A percentile compares a stretch with the other conserved stretches of the same genome.
phyloP scores from a whole-genome alignment of 345 rosid species.

The Moricandia moricandioides region DNA sequence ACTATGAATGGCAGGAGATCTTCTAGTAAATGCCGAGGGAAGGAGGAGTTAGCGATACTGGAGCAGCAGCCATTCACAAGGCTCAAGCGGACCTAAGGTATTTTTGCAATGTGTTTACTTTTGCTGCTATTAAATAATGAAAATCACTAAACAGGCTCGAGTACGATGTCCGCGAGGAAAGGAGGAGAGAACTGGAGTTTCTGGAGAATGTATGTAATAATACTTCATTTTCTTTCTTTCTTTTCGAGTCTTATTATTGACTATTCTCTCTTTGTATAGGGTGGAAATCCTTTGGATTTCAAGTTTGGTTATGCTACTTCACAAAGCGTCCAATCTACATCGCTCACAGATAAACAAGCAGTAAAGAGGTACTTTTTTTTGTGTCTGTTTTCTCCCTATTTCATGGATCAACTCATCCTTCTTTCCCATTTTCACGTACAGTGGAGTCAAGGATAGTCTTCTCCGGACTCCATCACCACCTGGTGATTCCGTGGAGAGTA shows the following conservation, averaged over 20 bases:
- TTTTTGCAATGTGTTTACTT: conserved; percentile 10
- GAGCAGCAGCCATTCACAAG: conserved; percentile 82
- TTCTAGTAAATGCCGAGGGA: conserved; percentile 80
- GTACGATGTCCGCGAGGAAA: conserved; percentile 94
- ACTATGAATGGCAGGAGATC: conserved; percentile 63
- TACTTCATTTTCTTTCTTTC: neutral
- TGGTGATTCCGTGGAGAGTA: conserved; percentile 92
- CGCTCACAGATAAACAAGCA: conserved; percentile 66
- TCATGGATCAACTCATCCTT: conserved; percentile 22
- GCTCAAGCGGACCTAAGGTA: conserved; percentile 91
- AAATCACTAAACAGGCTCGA: conserved; percentile 60
- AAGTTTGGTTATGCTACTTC: conserved; percentile 71
- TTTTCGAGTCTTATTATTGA: conserved; percentile 20
- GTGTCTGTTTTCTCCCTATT: no score
- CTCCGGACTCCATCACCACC: conserved; percentile 74
- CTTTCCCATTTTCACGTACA: conserved; percentile 37
- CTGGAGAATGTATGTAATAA: conserved; percentile 77
- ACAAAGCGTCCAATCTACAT: conserved; percentile 84
- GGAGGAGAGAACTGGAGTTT: conserved; percentile 88
- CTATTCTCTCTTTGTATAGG: conserved; percentile 48
- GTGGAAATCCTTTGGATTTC: conserved; percentile 98
- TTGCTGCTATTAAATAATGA: neutral
- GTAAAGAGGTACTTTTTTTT: conserved; percentile 66
- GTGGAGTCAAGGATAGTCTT: conserved; percentile 92
- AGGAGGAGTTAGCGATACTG: conserved; percentile 92